Percentiles rank a stretch among this genome's conserved stretches.
These are phyloP conservation scores for Rhamnella rubrinervis DNA, from an alignment of 331 rosid genomes.

Conservation along the genomic window DNA sequence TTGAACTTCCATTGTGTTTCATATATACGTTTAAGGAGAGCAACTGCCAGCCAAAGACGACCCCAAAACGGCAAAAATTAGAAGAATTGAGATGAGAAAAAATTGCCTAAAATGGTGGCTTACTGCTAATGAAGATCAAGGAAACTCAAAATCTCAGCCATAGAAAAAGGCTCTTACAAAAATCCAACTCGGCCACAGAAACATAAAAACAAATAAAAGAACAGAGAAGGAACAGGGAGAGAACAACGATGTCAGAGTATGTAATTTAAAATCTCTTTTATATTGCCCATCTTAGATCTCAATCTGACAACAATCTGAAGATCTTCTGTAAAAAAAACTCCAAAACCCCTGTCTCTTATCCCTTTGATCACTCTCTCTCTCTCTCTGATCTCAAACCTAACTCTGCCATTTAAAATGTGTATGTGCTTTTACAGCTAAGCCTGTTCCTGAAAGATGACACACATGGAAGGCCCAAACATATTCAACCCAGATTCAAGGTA, in stretches of 20 bases:
- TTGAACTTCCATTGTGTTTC: neutral
- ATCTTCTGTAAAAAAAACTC: conserved; percentile 56
- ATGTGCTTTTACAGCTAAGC: conserved; percentile 81
- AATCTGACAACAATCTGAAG: conserved; percentile 48
- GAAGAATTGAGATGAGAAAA: conserved; percentile 17
- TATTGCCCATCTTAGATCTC: conserved; percentile 67
- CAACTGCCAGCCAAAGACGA: conserved; percentile 7
- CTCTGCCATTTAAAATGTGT: conserved; percentile 57
- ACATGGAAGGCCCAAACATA: conserved; percentile 38
- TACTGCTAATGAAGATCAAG: conserved; percentile 32
- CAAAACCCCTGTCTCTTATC: conserved; percentile 55
- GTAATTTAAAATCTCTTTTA: conserved; percentile 51
- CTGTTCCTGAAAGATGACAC: conserved; percentile 59
- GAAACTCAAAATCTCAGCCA: conserved; percentile 55
- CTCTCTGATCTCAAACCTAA: conserved; percentile 45
- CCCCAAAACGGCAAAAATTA: neutral
- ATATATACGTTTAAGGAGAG: neutral
- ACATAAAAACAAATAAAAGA: conserved; percentile 24
- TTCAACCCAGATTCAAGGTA: conserved; percentile 67
- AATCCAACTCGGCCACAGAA: conserved; percentile 42
- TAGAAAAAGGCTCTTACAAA: conserved; percentile 19
- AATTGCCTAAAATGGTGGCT: conserved; percentile 44
- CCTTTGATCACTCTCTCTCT: conserved; percentile 39
- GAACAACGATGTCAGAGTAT: conserved; percentile 65
- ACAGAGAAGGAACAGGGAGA: conserved; percentile 33